Evolutionary conservation across 2,329 filamentous ascomycete genomes (phyloP).

Genomic region (Didymella lethalis): DNA sequence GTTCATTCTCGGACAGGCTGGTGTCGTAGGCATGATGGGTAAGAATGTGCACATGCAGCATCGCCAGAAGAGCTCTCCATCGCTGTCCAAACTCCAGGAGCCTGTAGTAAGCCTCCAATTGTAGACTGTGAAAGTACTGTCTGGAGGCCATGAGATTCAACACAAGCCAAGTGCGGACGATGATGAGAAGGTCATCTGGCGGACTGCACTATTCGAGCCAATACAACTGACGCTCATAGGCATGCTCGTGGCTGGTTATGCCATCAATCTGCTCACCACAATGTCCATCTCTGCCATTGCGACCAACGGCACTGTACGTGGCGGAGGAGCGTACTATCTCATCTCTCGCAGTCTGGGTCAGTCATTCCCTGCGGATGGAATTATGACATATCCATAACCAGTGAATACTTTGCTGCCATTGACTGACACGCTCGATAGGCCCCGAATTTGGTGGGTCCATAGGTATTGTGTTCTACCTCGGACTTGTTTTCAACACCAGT

Average conservation of each 20-base stretch:
- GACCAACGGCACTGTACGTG: slow-evolving; percentile 87
- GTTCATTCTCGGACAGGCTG: slow-evolving; percentile 81
- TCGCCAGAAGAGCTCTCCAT: neutral
- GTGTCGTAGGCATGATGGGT: slow-evolving; percentile 82
- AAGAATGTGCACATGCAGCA: slow-evolving; percentile 39
- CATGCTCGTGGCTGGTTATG: slow-evolving; percentile 77
- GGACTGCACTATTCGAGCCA: neutral
- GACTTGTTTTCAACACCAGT: slow-evolving; percentile 81
- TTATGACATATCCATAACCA: neutral
- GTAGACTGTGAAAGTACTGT: neutral
- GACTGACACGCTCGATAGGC: slow-evolving; percentile 53
- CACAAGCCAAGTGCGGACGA: neutral
- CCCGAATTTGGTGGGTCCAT: slow-evolving; percentile 91
- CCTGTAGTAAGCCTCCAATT: neutral
- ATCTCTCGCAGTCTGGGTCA: slow-evolving; percentile 76
- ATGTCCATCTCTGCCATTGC: slow-evolving; percentile 89
- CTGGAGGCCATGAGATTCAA: neutral
- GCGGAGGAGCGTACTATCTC: slow-evolving; percentile 86
- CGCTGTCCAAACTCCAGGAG: neutral
- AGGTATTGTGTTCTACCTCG: slow-evolving; percentile 87
- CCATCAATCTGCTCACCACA: slow-evolving; percentile 82
- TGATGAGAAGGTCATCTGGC: neutral
- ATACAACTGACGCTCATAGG: slow-evolving; percentile 55
- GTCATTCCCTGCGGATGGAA: neutral
- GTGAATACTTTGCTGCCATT: too few relatives aligned